These are phyloP conservation scores for Lomentospora prolificans DNA, from an alignment of 2,329 filamentous ascomycete species.

Conservation along the genomic window DNA sequence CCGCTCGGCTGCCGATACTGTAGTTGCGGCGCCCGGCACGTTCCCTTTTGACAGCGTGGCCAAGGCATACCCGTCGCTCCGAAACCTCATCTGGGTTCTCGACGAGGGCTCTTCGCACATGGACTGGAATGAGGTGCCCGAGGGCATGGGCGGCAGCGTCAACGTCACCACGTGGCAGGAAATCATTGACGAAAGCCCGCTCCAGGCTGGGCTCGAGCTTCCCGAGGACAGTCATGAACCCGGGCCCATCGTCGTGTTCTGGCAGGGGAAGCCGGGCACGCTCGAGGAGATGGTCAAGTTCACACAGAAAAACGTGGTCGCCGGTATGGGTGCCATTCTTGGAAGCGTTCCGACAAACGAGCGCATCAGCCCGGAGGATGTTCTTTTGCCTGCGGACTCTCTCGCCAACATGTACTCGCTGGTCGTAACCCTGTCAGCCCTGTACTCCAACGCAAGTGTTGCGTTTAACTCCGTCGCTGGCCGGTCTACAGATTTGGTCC, in stretches of 20 bases:
- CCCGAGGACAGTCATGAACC: conserved; percentile 46
- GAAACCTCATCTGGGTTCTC: conserved; percentile 82
- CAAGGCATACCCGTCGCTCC: conserved; percentile 59
- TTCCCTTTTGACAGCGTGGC: conserved; percentile 69
- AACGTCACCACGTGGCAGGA: conserved; percentile 92
- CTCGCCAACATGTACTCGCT: conserved; percentile 73
- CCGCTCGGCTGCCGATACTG: conserved; percentile 64
- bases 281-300: conserved; percentile 69
- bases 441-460: conserved; percentile 76
- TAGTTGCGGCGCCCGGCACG: conserved; percentile 79
- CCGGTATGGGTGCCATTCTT: conserved; percentile 72
- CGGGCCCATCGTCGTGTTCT: conserved; percentile 56
- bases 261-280: conserved; percentile 43
- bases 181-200: conserved; percentile 61
- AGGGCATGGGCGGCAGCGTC: conserved; percentile 62
- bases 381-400: conserved; percentile 77
- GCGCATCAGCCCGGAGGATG: conserved; percentile 62
- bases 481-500: conserved; percentile 56
- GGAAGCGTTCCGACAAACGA: conserved; percentile 66
- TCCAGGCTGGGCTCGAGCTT: conserved; percentile 49
- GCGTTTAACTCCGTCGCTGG: conserved; percentile 84
- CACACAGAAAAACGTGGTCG: conserved; percentile 72
- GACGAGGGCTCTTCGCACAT: conserved; percentile 85
- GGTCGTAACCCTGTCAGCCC: conserved; percentile 66
- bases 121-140: conserved; percentile 86